phyloP scores from a whole-genome alignment of 2,329 filamentous ascomycete species.

The Chrysosphaeria jannelii region DNA sequence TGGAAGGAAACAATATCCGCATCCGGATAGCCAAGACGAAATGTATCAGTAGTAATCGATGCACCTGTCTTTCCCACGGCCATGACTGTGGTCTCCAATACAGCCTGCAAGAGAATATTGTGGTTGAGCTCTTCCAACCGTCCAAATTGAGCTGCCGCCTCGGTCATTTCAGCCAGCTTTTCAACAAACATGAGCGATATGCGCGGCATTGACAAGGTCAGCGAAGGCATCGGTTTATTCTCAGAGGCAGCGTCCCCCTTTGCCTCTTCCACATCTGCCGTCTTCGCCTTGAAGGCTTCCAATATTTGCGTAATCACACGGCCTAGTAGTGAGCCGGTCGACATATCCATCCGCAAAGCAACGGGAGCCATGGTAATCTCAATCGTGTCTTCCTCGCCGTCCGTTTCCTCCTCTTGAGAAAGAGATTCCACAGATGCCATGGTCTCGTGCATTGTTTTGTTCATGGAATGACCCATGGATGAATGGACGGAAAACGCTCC shows the following conservation, averaged over 20 bases:
- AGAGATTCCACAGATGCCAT: too few relatives aligned
- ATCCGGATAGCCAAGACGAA: conserved; percentile 29
- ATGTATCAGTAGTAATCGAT: too few relatives aligned
- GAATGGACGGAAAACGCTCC: too few relatives aligned
- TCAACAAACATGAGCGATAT: conserved; percentile 26
- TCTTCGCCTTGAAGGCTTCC: conserved; percentile 2
- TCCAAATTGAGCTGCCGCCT: conserved; percentile 17
- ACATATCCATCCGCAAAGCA: conserved; percentile 22
- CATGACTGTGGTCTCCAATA: conserved; percentile 14
- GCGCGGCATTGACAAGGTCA: too few relatives aligned
- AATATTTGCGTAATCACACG: conserved; percentile 20
- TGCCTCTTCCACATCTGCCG: conserved; percentile 2
- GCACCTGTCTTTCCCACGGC: too few relatives aligned
- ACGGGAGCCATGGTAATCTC: conserved; percentile 22
- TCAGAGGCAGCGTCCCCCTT: too few relatives aligned
- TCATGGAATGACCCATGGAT: too few relatives aligned
- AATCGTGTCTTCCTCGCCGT: conserved; percentile 10
- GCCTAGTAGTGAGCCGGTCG: conserved; percentile 21
- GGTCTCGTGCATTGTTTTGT: too few relatives aligned
- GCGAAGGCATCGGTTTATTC: too few relatives aligned
- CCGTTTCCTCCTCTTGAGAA: background rate
- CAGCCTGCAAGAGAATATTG: conserved; percentile 21
- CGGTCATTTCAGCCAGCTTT: conserved; percentile 19
- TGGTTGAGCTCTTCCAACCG: too few relatives aligned
- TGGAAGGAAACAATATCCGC: conserved; percentile 31